Evolutionary conservation across 2,329 filamentous ascomycete genomes (phyloP).

Genomic region (Paramyrothecium roridum): DNA sequence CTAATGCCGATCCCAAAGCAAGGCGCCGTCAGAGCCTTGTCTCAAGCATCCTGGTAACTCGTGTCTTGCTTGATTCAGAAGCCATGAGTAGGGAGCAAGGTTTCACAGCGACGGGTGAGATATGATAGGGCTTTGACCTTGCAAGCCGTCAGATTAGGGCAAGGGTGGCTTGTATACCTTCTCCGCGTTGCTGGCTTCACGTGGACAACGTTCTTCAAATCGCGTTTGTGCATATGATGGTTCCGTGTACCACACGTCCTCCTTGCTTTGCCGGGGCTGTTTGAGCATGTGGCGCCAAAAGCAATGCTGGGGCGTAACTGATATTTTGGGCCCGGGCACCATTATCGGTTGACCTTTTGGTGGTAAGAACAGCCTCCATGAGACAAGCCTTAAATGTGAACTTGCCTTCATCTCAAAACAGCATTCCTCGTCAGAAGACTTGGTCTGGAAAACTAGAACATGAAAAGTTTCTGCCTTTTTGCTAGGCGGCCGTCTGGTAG

Average conservation of each 20-base stretch:
- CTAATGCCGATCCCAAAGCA: neutral
- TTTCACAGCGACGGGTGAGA: neutral
- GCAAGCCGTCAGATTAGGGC: neutral
- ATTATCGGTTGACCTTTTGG: no score
- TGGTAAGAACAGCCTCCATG: no score
- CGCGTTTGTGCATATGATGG: neutral
- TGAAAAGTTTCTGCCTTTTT: no score
- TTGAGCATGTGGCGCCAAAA: neutral
- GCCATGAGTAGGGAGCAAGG: neutral
- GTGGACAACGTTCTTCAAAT: neutral
- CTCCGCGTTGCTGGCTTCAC: neutral
- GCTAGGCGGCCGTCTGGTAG: no score
- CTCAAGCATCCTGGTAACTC: neutral
- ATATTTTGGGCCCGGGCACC: neutral
- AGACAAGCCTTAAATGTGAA: no score
- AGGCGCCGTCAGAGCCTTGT: neutral
- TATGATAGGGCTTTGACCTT: neutral
- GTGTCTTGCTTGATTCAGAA: neutral
- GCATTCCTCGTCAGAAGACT: no score
- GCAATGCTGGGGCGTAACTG: neutral
- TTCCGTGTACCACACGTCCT: no score
- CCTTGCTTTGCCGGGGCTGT: neutral
- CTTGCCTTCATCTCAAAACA: no score
- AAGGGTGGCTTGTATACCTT: neutral
- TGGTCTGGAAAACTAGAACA: no score